Conservation (phyloP, 2,329 filamentous ascomycete genomes). For the Bipolaris oryzae region DNA sequence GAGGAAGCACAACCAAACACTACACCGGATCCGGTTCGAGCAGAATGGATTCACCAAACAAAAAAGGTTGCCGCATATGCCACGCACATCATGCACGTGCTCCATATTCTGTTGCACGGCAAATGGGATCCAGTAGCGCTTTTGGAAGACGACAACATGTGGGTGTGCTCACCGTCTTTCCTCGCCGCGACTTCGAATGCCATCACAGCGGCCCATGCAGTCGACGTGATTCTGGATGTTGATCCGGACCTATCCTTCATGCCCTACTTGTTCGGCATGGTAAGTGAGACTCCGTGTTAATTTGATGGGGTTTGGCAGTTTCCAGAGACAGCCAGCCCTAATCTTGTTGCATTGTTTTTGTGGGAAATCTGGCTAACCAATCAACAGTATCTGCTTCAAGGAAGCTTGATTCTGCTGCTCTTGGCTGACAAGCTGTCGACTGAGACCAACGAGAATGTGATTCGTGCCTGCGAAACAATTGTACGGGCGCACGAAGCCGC, state of each 20-base stretch:
- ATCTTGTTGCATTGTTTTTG: not conserved
- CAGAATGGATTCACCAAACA: constrained; percentile 81
- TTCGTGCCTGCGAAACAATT: constrained; percentile 89
- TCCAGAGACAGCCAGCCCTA: not conserved
- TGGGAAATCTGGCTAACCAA: constrained; percentile 10
- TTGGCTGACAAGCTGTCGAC: constrained; percentile 88
- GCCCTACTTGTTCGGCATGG: constrained; percentile 93
- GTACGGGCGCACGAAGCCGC: constrained; percentile 93
- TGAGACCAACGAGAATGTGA: constrained; percentile 81
- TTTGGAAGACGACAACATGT: constrained; percentile 87
- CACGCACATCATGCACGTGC: constrained; percentile 91
- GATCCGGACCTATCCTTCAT: constrained; percentile 93
- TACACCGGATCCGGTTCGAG: constrained; percentile 51
- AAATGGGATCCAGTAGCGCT: constrained; percentile 95
- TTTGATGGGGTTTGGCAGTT: not conserved
- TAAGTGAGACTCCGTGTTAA: constrained; percentile 40
- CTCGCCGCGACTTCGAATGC: constrained; percentile 86
- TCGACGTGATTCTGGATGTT: constrained; percentile 83
- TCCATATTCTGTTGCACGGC: constrained; percentile 85
- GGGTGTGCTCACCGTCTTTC: constrained; percentile 90
- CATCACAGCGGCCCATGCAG: constrained; percentile 85
- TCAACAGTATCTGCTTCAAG: constrained; percentile 75
- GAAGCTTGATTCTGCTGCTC: constrained; percentile 82
- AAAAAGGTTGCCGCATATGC: constrained; percentile 87
- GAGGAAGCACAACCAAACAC: constrained; percentile 45